Evolutionary conservation across 148 eudicot species (phyloP), one percentile per base, ranked within the genome.

Genomic region (Rheum nobile): DNA sequence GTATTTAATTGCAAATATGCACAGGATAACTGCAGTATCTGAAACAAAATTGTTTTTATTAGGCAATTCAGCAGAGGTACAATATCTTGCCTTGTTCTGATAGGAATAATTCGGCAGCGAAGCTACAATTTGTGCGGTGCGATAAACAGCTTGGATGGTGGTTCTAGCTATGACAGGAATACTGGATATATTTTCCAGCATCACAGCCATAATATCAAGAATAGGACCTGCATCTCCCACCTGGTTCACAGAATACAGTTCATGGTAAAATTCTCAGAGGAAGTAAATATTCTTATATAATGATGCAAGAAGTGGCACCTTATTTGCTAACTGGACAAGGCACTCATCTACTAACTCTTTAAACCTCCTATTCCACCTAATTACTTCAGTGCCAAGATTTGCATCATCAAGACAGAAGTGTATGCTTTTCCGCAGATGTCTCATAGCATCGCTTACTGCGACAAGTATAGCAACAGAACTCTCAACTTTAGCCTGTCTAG

Each of bases 191-290:
- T 87, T 95, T 77, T 95, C 99, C 77, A 95, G 77, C 94, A 85
- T 87, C 78, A 81, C 91, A 37, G 99, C 93, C 97, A 95, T 91
- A 42, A 88, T 87, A 80, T 91, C 97, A 76, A 91, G 92, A 76
- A 95, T 85, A 71, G 90, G 94, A 70, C 97, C 86, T 24, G 96
- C 99, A 84, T 95, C 97, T 82, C 99, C 99, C 79, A 95, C 97
- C 98, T 95, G 85, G 4, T n/a, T 76, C 79, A 50, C 16, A 54
- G 46, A 72, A 41, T n/a, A 35, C 8, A 52, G 59, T 2, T 52
- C 59, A 52, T 21, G 59, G 59, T 52, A 52, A 52, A 52, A 6
- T n/a, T 52, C 59, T 52, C 8, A 11, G 28, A 21, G 59, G 16
- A 29, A 75, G 59, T 22, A 21, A 52, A 22, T 52, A 21, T 21